Conservation (phyloP, 495 filamentous ascomycete species). For the Terfezia claveryi region DNA sequence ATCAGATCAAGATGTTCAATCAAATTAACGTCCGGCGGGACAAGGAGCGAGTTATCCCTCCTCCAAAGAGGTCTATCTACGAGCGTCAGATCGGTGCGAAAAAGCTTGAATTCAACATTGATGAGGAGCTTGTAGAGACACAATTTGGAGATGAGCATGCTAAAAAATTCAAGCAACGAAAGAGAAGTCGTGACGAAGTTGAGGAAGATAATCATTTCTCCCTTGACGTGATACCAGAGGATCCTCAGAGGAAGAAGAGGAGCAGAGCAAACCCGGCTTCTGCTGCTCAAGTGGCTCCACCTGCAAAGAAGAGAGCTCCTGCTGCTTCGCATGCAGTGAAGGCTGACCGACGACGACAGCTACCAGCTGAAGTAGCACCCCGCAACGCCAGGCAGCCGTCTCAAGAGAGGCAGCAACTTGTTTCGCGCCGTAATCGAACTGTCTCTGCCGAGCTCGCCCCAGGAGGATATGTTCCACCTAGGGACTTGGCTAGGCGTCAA, state of each 20-base stretch:
- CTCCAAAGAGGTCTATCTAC: not conserved
- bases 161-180: not conserved
- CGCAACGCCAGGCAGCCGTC: too few species aligned
- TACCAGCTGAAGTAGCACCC: too few species aligned
- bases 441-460: too few species aligned
- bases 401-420: too few species aligned
- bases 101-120: not conserved
- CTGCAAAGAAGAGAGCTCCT: not conserved
- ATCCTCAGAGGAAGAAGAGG: not conserved
- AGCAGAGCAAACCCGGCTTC: not conserved
- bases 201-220: not conserved
- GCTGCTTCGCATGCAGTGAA: not conserved
- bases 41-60: not conserved
- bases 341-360: too few species aligned
- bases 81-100: not conserved
- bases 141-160: not conserved
- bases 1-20: not conserved
- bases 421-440: too few species aligned
- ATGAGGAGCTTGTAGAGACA: not conserved
- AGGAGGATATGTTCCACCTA: too few species aligned
- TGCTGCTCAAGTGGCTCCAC: slow-evolving; percentile 4
- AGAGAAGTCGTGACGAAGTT: not conserved
- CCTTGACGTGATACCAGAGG: too few species aligned
- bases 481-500: too few species aligned
- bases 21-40: not conserved